Base-by-base conservation (phyloP, 140 eudicot species). In the Oenanthe javanica region DNA sequence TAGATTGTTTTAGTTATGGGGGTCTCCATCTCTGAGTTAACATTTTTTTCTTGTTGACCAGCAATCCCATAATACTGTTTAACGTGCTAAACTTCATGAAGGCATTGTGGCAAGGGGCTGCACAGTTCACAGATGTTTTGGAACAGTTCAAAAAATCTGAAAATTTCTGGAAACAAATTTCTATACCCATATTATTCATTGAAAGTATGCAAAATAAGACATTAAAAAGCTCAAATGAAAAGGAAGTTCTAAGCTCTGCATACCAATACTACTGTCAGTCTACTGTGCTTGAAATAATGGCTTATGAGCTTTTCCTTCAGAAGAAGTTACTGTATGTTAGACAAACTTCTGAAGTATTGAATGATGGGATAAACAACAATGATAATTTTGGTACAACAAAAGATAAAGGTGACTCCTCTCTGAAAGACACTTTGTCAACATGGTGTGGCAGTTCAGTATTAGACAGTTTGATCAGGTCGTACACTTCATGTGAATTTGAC, bases 41-140 rank as follows among this genome's bases (percentile, higher is more conserved):
- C 42, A 64, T 9, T 18, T n/a, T 40, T 79, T 57, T 71, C 14
- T 49, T 84, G 81, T 45, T 78, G 67, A 27, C 69, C 89, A 96
- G 99, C 78, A 81, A 91, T 70, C 88, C 98, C 21, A 80, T 77
- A 71, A 74, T 89, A 83, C 78, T 96, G 86, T 79, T 87, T 67
- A 86, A 86, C 76, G 83, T 93, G 75, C 83, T 93, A 83, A 83
- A 89, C 81, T 85, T 96, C 83, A 83, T 96, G 74, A 88, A 85
- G 86, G 91, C 98, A 59, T 79, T 93, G 82, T 96, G 99, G 99
- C 93, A 89, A 89, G 93, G 92, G 78, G 97, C 96, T 77, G 79
- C 96, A 69, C 98, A 91, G 85, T 96, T 87, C 77, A 31, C 83
- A 50, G 87, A 86, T 81, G 71, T 87, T 70, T 59, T 96, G 86